Conservation (phyloP, 495 filamentous ascomycete genomes). For the Elasticomyces elasticus region DNA sequence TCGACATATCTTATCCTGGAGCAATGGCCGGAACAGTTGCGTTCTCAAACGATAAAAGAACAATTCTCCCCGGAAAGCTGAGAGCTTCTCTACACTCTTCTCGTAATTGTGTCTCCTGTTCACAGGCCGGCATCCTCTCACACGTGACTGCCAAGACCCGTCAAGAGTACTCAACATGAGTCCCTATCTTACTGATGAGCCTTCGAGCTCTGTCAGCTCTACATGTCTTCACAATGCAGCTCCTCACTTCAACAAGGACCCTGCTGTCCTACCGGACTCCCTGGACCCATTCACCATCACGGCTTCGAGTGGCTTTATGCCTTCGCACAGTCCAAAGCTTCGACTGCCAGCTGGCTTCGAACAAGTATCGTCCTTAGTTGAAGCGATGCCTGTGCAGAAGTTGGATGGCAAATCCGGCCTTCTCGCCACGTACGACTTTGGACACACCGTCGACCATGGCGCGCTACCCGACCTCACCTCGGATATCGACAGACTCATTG, state of each 20-base stretch:
- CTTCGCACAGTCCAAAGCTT: slow-evolving; percentile 50
- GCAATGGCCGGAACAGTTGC: slow-evolving; percentile 12
- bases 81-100: not conserved
- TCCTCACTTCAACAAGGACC: slow-evolving; percentile 13
- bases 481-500: slow-evolving; percentile 53
- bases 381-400: slow-evolving; percentile 65
- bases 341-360: slow-evolving; percentile 59
- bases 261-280: slow-evolving; percentile 2
- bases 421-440: slow-evolving; percentile 60
- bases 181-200: not conserved
- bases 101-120: not conserved
- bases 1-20: not conserved
- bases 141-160: slow-evolving; percentile 3
- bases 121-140: not conserved
- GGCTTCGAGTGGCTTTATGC: slow-evolving; percentile 69
- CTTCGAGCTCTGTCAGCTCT: not conserved
- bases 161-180: not conserved
- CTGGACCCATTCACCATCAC: slow-evolving; percentile 75
- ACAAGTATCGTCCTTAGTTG: slow-evolving; percentile 56
- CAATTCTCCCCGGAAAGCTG: not conserved
- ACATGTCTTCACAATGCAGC: not conserved
- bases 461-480: slow-evolving; percentile 67
- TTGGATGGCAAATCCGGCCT: slow-evolving; percentile 60
- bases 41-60: slow-evolving; percentile 4
- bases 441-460: slow-evolving; percentile 47